Percentiles rank a stretch among this genome's conserved stretches.
phyloP scores from a whole-genome alignment of 116 monocot species.

The Phalaenopsis hybrid region DNA sequence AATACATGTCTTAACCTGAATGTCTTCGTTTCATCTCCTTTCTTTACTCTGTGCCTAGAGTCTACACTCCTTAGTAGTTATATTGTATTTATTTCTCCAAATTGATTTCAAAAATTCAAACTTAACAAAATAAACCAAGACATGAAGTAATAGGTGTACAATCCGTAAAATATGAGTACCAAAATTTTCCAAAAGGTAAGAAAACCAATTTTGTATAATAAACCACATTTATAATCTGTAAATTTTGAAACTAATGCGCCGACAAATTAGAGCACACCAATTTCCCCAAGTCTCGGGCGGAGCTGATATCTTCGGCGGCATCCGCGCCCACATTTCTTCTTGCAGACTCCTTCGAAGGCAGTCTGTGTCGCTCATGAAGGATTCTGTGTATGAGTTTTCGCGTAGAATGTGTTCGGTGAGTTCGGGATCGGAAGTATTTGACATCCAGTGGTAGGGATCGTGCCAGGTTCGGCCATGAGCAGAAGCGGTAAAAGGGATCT shows the following conservation, averaged over 20 bases:
- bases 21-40: too few relatives aligned
- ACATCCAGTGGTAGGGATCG: constrained; percentile 95
- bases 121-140: too few relatives aligned
- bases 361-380: constrained; percentile 67
- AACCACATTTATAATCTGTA: background rate
- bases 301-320: constrained; percentile 42
- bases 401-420: constrained; percentile 42
- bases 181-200: background rate
- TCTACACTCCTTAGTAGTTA: too few relatives aligned
- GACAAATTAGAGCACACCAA: constrained; percentile 29
- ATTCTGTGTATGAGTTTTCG: constrained; percentile 71
- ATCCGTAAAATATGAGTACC: background rate
- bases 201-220: background rate
- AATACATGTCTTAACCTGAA: too few relatives aligned
- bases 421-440: constrained; percentile 66
- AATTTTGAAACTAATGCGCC: background rate
- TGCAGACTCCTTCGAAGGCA: constrained; percentile 31
- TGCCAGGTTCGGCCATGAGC: constrained; percentile 68
- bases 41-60: too few relatives aligned
- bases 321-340: constrained; percentile 50
- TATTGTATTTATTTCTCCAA: background rate
- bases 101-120: background rate
- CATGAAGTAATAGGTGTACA: background rate
- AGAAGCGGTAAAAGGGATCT: constrained; percentile 53
- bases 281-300: constrained; percentile 62